phyloP scores from a whole-genome alignment of 2,329 filamentous ascomycete genomes.

The Teratosphaeria pseudoeucalypti region DNA sequence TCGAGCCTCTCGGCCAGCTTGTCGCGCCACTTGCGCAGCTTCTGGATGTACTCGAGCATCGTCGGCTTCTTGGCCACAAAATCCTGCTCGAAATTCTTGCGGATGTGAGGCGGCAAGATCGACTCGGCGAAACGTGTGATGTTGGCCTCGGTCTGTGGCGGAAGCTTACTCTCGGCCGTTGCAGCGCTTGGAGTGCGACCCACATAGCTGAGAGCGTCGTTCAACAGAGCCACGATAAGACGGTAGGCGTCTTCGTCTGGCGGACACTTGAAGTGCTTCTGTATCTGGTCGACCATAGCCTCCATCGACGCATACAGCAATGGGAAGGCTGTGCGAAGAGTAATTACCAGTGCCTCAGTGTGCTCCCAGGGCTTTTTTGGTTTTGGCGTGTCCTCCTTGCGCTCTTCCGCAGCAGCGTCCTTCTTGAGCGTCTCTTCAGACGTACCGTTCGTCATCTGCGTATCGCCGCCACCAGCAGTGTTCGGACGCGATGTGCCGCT shows the following conservation, averaged over 20 bases:
- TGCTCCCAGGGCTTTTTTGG: slow-evolving; percentile 87
- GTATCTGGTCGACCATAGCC: slow-evolving; percentile 97
- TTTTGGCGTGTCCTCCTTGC: slow-evolving; percentile 33
- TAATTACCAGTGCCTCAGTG: slow-evolving; percentile 88
- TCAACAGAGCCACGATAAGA: slow-evolving; percentile 91
- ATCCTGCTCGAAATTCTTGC: slow-evolving; percentile 93
- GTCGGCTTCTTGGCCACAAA: slow-evolving; percentile 93
- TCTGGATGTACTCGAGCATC: slow-evolving; percentile 98
- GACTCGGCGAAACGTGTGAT: slow-evolving; percentile 95
- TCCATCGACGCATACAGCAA: slow-evolving; percentile 96
- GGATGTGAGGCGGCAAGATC: slow-evolving; percentile 86
- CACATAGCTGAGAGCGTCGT: slow-evolving; percentile 89
- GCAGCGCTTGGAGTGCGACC: slow-evolving; percentile 78
- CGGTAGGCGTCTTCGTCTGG: slow-evolving; percentile 97
- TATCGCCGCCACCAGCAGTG: slow-evolving; percentile 32
- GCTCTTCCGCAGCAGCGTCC: slow-evolving; percentile 26
- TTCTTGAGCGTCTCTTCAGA: slow-evolving; percentile 24
- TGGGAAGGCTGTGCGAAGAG: slow-evolving; percentile 93
- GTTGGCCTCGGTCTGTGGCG: slow-evolving; percentile 82
- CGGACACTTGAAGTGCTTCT: slow-evolving; percentile 98
- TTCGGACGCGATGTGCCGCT: slow-evolving; percentile 28
- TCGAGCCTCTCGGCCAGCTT: slow-evolving; percentile 98
- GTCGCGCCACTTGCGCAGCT: slow-evolving; percentile 88
- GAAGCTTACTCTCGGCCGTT: slow-evolving; percentile 82
- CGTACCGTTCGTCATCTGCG: slow-evolving; percentile 25